Evolutionary conservation across 495 filamentous ascomycete genomes (phyloP), one percentile per base, ranked within the genome.

Genomic region (Neurospora sp.): DNA sequence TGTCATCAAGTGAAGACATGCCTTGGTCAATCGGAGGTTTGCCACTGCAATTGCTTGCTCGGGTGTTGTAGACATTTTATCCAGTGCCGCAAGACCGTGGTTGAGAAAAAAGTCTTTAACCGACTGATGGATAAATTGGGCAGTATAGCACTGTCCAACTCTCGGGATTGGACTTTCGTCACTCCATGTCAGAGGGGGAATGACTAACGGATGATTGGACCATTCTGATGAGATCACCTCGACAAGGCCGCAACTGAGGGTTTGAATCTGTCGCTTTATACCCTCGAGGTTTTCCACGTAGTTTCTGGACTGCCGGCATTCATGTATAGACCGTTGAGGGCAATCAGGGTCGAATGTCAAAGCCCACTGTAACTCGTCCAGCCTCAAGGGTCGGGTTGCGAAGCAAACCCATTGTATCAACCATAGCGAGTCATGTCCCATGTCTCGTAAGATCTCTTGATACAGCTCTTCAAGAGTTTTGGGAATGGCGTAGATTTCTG

Each of bases 51-150:
- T 70, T 69, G 75, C 78, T 16, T 69, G 27, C n/a, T 74, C 71
- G 42, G 62, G 16, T 3, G 71, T 35, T 35, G 70, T 41, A 40
- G 18, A 44, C 37, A 14, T 69, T 69, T 42, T 44, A 39, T 74
- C 69, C 62, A 77, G 41, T 59, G 20, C 39, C n/a, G 23, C 31
- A 1, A 81, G 73, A 37, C 78, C 79, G 23, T 76, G 76, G 27
- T 76, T 44, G 46, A 78, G 23, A 39, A 83, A 78, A 66, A 82
- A 84, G 72, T 84, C 81, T 66, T 81, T 80, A 76, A 84, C 81
- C 46, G 82, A 79, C 71, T 82, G 78, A 75, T 84, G 83, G 35
- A 84, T 81, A 69, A 85, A 82, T 71, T 83, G 82, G 12, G 81
- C 79, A 16, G 42, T 44, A 8, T 44, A 44, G 16, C 42, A 44